Base-by-base conservation (phyloP, 805 yeast species). In the Groenewaldozyma tartarivorans region DNA sequence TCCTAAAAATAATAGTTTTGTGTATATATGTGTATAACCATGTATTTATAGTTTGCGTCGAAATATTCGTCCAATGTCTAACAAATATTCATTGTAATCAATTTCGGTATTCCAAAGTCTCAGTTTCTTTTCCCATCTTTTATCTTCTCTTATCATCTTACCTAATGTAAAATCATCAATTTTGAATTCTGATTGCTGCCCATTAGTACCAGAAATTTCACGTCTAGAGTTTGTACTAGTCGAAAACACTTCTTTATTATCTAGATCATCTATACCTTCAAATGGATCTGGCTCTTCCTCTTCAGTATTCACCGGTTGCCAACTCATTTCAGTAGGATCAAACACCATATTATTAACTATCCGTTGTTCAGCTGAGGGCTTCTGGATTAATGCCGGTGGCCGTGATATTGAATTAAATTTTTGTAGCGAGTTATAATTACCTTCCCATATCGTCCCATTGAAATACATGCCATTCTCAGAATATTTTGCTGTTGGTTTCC, bases 381-480 rank as follows among this genome's bases (percentile, higher is more conserved):
- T 50, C 2, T 66, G 61, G 32, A 60, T 55, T 15, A 62, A 55
- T 9, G 60, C 65, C 4, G 64, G 60, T 19, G 51, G 46, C 37
- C 47, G 46, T 3, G 52, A 45, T 29, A 54, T 36, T 2, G 46
- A 35, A 31, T 78, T 80, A 53, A 79, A 79, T 32, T 68, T 63
- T 26, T 65, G 49, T 36, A 76, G 56, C 18, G 76, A 82, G 22
- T 66, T 68, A 31, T 79, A 81, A 50, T 79, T 78, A 3, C 84
- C 84, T 49, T 74, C 79, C 86, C 85, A 79, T 35, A 63, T 61
- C 48, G 64, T 64, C 36, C 67, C 62, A 13, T 57, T 57, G 1
- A 78, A 69, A 48, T 79, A 77, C 51, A 66, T 79, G 36, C 62
- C 64, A 78, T 79, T 76, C 30, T 63, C 62, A 3, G 66, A 64